Conservation (phyloP, 2,329 filamentous ascomycete species). For the Podosphaera aphanis region DNA sequence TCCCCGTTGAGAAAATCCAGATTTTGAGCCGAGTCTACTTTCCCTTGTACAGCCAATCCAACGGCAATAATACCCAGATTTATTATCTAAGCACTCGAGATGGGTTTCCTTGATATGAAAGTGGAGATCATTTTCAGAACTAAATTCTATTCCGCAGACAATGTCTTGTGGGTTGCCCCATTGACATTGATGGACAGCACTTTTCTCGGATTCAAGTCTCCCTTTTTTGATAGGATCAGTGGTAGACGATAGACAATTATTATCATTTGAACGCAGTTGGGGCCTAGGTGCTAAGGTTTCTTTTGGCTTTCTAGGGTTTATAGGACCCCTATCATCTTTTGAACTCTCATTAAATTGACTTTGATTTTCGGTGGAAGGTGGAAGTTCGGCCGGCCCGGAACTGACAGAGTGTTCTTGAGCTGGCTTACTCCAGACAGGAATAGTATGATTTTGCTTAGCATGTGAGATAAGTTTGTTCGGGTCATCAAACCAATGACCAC, state of each 20-base stretch:
- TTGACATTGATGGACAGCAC: constrained; percentile 9
- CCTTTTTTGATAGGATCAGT: not conserved
- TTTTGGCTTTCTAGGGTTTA: not conserved
- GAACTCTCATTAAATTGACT: not conserved
- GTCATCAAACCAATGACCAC: constrained; percentile 10
- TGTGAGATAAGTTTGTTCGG: constrained; percentile 9
- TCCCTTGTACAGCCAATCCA: constrained; percentile 32
- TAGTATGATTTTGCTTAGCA: constrained; percentile 9
- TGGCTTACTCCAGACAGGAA: constrained; percentile 3
- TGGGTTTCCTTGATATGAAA: constrained; percentile 29
- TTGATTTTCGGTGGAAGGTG: not conserved
- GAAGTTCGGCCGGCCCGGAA: not conserved
- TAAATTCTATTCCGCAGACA: constrained; percentile 7
- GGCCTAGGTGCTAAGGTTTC: not conserved
- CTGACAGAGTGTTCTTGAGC: not conserved
- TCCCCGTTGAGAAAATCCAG: constrained; percentile 32
- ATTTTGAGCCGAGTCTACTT: constrained; percentile 14
- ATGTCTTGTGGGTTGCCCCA: constrained; percentile 6
- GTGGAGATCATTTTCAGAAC: constrained; percentile 25
- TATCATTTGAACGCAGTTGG: not conserved
- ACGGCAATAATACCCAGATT: constrained; percentile 26
- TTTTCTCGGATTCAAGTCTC: not conserved
- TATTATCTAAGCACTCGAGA: constrained; percentile 22
- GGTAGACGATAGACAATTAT: not conserved
- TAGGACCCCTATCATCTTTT: not conserved